These are phyloP conservation scores for Podosphaera aphanis DNA, from an alignment of 2,329 filamentous ascomycete species.

Conservation along the genomic window DNA sequence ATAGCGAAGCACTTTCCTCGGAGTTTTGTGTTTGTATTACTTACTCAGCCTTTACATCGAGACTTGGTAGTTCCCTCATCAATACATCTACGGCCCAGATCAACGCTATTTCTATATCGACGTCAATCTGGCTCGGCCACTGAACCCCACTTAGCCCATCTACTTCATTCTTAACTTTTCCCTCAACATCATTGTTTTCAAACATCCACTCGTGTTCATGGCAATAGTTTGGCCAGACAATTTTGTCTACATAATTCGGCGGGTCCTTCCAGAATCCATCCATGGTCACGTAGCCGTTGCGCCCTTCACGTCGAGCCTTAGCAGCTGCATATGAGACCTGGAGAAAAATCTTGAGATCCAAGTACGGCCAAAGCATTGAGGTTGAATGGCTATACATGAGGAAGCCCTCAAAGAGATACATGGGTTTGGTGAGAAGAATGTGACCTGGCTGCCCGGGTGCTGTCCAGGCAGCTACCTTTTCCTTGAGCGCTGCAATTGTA, in stretches of 20 bases:
- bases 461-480: constrained; percentile 25
- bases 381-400: constrained; percentile 46
- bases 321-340: constrained; percentile 41
- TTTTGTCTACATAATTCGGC: constrained; percentile 73
- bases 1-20: too few species aligned
- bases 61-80: constrained; percentile 16
- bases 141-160: constrained; percentile 26
- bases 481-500: constrained; percentile 23
- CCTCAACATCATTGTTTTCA: constrained; percentile 37
- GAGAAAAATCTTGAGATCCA: constrained; percentile 63
- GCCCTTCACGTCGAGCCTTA: constrained; percentile 39
- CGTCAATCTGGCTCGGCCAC: constrained; percentile 21
- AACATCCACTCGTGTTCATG: constrained; percentile 65
- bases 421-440: constrained; percentile 16
- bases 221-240: constrained; percentile 93
- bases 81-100: constrained; percentile 45
- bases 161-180: constrained; percentile 24
- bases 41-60: not conserved
- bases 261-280: constrained; percentile 93
- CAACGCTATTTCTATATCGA: constrained; percentile 37
- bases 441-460: constrained; percentile 22
- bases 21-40: too few species aligned
- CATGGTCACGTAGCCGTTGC: constrained; percentile 56
- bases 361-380: constrained; percentile 26
- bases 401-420: constrained; percentile 75